Percentiles rank a stretch among this genome's conserved stretches.
Conservation (phyloP, 495 filamentous ascomycete genomes). For the Letharia columbiana region DNA sequence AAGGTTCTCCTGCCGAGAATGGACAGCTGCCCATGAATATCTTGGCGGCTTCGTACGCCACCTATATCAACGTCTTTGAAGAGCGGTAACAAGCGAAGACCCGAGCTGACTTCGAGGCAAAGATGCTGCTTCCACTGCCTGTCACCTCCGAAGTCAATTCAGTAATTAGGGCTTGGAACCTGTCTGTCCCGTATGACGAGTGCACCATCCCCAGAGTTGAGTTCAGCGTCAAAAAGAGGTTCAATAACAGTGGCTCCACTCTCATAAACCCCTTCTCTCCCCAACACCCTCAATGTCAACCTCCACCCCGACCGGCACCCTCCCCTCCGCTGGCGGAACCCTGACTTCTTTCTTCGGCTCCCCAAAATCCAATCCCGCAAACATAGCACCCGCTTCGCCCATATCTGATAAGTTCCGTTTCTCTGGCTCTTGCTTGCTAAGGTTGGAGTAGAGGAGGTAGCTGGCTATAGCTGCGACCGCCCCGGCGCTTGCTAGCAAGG, state of each 20-base stretch:
- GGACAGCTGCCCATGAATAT: background rate
- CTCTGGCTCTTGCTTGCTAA: background rate
- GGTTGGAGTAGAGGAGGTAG: background rate
- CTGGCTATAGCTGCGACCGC: slow-evolving; percentile 1
- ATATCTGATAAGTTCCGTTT: slow-evolving; percentile 14
- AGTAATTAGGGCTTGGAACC: background rate
- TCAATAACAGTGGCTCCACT: background rate
- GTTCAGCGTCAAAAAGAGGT: background rate
- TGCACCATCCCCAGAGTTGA: background rate
- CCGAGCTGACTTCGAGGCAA: background rate
- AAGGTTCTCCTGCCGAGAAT: background rate
- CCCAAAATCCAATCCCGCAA: slow-evolving; percentile 16
- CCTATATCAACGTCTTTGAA: background rate
- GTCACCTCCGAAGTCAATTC: background rate
- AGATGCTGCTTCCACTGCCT: background rate
- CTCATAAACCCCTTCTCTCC: background rate
- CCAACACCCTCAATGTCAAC: slow-evolving; percentile 1
- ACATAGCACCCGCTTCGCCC: slow-evolving; percentile 26
- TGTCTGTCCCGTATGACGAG: background rate
- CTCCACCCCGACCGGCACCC: slow-evolving; percentile 8
- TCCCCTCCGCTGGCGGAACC: background rate
- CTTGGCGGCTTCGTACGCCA: background rate
- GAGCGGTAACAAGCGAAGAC: background rate
- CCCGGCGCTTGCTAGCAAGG: background rate
- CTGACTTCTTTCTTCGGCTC: background rate